These are phyloP conservation scores for Scleroderma bovista DNA, from an alignment of 768 basidiomycete species.

Conservation along the genomic window DNA sequence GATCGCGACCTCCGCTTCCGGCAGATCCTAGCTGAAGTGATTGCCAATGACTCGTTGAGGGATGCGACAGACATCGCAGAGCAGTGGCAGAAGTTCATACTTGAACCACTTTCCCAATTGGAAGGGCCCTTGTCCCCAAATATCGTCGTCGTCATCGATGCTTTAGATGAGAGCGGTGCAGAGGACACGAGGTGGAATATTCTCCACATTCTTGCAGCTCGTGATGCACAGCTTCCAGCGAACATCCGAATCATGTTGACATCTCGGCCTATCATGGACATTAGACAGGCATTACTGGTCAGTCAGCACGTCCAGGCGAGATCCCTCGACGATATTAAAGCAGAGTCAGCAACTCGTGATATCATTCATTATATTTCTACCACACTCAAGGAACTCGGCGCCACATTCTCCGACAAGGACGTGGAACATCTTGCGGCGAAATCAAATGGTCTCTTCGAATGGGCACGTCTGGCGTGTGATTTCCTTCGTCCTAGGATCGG, in stretches of 20 bases:
- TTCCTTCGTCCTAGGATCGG: not conserved
- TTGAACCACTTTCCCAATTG: constrained; percentile 5
- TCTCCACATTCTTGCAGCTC: not conserved
- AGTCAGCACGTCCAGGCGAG: not conserved
- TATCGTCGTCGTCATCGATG: constrained; percentile 23
- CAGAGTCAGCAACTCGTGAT: not conserved
- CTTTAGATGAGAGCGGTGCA: constrained; percentile 11
- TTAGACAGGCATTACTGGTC: not conserved
- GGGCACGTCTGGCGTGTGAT: not conserved
- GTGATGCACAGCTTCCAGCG: not conserved
- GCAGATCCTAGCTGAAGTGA: not conserved
- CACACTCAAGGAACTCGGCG: not conserved
- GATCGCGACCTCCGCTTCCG: constrained; percentile 7
- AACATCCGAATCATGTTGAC: not conserved
- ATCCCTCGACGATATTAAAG: not conserved
- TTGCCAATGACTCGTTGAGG: not conserved
- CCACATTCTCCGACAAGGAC: not conserved
- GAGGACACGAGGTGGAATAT: not conserved
- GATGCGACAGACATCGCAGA: not conserved
- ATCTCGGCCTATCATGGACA: not conserved
- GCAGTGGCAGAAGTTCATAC: constrained; percentile 15
- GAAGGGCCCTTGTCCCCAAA: constrained; percentile 7
- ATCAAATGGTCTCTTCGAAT: not conserved
- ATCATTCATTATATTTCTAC: not conserved
- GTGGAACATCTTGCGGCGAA: not conserved